Percentiles rank a stretch among this genome's conserved stretches.
These are phyloP conservation scores for Wakefieldia striispora DNA, from an alignment of 768 basidiomycete genomes.

Conservation along the genomic window DNA sequence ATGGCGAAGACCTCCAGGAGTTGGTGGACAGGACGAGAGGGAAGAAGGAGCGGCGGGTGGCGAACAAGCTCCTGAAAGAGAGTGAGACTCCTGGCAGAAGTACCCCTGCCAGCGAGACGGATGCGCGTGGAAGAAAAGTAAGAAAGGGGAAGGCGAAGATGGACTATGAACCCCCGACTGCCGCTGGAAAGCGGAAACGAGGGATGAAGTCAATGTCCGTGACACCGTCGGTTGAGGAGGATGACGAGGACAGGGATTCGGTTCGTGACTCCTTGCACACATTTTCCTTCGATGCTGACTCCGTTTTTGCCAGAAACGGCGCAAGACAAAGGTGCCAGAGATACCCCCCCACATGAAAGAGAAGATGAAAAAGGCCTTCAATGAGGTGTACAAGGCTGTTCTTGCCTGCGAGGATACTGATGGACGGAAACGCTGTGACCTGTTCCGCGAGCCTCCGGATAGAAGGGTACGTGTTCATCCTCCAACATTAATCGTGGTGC, in stretches of 20 bases:
- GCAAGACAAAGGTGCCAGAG: conserved; percentile 68
- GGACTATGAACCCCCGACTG: conserved; percentile 48
- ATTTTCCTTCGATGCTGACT: not conserved
- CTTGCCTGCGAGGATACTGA: conserved; percentile 66
- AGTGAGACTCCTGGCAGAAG: conserved; percentile 59
- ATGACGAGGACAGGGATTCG: conserved; percentile 74
- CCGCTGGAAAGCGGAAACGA: conserved; percentile 71
- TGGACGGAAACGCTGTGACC: conserved; percentile 78
- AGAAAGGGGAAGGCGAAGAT: conserved; percentile 62
- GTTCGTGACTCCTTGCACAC: conserved; percentile 38
- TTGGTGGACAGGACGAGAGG: conserved; percentile 62
- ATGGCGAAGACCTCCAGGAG: conserved; percentile 78
- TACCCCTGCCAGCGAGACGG: conserved; percentile 63
- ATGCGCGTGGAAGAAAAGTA: conserved; percentile 51
- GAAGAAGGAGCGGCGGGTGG: conserved; percentile 60
- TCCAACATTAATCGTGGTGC: conserved; percentile 2
- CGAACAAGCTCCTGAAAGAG: conserved; percentile 58
- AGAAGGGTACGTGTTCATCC: conserved; percentile 50
- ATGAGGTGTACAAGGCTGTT: conserved; percentile 73
- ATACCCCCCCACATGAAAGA: conserved; percentile 59
- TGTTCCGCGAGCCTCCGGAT: conserved; percentile 87
- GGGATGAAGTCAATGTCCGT: conserved; percentile 69
- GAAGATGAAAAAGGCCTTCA: conserved; percentile 81
- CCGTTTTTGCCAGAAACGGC: conserved; percentile 64
- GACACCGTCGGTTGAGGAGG: conserved; percentile 73